Evolutionary conservation across 306 rosid species (phyloP).

Genomic region (Quercus robur): DNA sequence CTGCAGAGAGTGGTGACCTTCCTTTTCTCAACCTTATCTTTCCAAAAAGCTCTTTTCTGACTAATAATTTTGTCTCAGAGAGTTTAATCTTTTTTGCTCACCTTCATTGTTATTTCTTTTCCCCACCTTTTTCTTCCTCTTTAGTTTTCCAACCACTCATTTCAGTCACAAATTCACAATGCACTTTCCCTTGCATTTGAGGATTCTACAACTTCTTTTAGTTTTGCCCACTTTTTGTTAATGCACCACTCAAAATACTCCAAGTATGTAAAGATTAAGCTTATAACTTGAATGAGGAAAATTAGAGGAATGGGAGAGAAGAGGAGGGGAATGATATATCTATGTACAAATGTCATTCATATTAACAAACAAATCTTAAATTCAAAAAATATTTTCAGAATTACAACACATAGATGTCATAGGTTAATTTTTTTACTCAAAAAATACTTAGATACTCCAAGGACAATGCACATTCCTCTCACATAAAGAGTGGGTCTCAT

Average conservation of each 20-base stretch:
- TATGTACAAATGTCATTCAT: too few relatives aligned
- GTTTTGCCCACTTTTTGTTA: too few relatives aligned
- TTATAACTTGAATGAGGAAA: too few relatives aligned
- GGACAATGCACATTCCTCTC: accelerated
- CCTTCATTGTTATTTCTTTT: background rate
- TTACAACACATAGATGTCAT: too few relatives aligned
- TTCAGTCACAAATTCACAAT: background rate
- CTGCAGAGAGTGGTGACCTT: background rate
- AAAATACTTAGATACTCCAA: too few relatives aligned
- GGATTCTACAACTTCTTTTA: too few relatives aligned
- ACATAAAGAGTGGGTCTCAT: accelerated
- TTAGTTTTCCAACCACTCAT: background rate
- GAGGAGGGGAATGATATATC: too few relatives aligned
- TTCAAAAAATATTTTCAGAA: too few relatives aligned
- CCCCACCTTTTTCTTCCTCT: background rate
- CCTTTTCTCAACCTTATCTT: background rate
- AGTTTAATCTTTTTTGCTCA: background rate
- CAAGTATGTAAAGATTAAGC: too few relatives aligned
- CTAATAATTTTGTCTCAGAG: background rate
- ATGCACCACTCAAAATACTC: too few relatives aligned
- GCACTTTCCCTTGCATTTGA: background rate
- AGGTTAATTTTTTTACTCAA: accelerated
- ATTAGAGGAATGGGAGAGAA: too few relatives aligned
- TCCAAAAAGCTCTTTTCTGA: slow-evolving; percentile 19
- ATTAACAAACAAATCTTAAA: too few relatives aligned